Base-by-base conservation (phyloP, 1,284 basidiomycete genomes). In the Leccinum huronense region DNA sequence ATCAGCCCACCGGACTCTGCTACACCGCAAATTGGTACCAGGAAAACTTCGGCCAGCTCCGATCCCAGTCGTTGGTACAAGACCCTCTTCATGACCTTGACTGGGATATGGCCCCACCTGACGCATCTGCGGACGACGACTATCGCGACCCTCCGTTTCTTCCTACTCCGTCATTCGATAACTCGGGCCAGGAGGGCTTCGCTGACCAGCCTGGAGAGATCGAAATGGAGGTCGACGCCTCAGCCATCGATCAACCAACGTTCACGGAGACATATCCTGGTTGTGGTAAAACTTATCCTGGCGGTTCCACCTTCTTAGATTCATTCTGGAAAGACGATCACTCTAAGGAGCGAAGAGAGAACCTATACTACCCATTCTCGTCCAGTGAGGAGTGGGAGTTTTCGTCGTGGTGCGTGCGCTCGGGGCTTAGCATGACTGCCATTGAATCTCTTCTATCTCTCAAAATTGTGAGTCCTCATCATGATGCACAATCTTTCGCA, bases 1-100 rank as follows among this genome's bases (percentile, higher is more conserved):
- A 64, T 19, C 63, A 64, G 48, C 63, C 51, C 11, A 61, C 23
- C 19, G 56, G 63, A n/a, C 19, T 33, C 27, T 55, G 54, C 31
- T 30, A 53, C 13, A 23, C 23, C 8, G 13, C 23, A 27, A 53
- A 14, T 27, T 53, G 19, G 51, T 27, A 53, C 23, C 4, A 27
- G 48, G 48, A 53, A 23, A 19, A 53, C 48, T 53, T 27, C 11
- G 3, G n/a, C 48, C n/a, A 23, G n/a, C 23, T 53, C 48, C 11
- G 40, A 42, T 34, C 42, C n/a, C 16, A 45, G 13, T 13, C 42
- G n/a, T 19, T n/a, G n/a, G 13, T 42, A 16, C 42, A 16, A 16
- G n/a, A 45, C 14, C 42, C 42, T 45, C 42, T 45, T 45, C 23
- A 23, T 23, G 23, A 23, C 23, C 23, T 23, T 23, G 23, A 23